These are phyloP conservation scores for Hanseniaspora singularis DNA, from an alignment of 805 yeast genomes.

Conservation along the genomic window DNA sequence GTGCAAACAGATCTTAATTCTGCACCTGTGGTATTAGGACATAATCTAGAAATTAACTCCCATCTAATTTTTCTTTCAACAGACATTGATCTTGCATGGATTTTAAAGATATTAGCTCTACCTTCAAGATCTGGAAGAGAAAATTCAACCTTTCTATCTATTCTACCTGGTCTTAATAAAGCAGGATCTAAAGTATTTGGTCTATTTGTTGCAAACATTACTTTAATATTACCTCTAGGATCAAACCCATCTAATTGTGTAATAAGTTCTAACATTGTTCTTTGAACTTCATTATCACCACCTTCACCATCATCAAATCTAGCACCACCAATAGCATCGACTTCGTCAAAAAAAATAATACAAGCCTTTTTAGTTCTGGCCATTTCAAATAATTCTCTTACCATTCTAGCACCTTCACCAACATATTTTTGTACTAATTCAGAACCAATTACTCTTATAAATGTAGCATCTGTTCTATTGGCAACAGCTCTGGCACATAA, in stretches of 20 bases:
- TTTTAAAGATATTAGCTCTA: constrained; percentile 92
- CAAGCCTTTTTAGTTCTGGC: constrained; percentile 98
- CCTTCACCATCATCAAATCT: constrained; percentile 99
- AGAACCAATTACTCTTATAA: constrained; percentile 95
- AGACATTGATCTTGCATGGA: constrained; percentile 95
- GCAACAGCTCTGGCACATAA: constrained; percentile 98
- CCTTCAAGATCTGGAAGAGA: constrained; percentile 95
- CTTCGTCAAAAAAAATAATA: constrained; percentile 94
- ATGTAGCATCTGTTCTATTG: constrained; percentile 97
- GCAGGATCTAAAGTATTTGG: constrained; percentile 98
- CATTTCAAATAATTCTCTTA: constrained; percentile 95
- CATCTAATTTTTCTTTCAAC: constrained; percentile 95
- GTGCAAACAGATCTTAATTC: constrained; percentile 97
- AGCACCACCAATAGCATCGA: constrained; percentile 99
- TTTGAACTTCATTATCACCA: constrained; percentile 97
- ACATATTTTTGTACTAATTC: constrained; percentile 97
- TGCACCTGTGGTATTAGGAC: constrained; percentile 98
- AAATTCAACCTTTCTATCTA: constrained; percentile 96
- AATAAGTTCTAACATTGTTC: constrained; percentile 96
- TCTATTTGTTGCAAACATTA: constrained; percentile 98
- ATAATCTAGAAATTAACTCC: constrained; percentile 93
- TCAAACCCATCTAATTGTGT: constrained; percentile 98
- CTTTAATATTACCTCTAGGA: constrained; percentile 97
- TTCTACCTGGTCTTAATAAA: constrained; percentile 93
- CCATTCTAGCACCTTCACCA: constrained; percentile 99